Evolutionary conservation across 2,329 filamentous ascomycete species (phyloP).

Genomic region (Arthrocladium fulminans): DNA sequence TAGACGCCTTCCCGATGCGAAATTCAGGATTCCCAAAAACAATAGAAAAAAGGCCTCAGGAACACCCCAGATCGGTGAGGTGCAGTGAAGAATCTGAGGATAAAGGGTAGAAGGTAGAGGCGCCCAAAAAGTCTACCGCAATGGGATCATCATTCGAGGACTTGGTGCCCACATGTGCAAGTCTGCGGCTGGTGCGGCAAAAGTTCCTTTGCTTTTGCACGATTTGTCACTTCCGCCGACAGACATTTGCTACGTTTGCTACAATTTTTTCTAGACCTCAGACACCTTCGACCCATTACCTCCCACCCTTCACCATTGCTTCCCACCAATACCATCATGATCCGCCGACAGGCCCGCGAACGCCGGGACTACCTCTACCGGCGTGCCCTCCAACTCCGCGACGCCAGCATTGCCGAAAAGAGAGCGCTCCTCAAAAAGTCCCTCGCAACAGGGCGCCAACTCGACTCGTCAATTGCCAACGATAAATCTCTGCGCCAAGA

Average conservation of each 20-base stretch:
- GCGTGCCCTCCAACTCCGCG: slow-evolving; percentile 73
- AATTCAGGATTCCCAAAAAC: too few species aligned
- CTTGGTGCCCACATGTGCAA: neutral
- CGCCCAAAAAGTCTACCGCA: too few species aligned
- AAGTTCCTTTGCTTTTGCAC: neutral
- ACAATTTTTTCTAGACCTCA: slow-evolving; percentile 1
- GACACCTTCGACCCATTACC: neutral
- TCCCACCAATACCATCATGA: neutral
- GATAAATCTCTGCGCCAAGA: slow-evolving; percentile 77
- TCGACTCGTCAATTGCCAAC: slow-evolving; percentile 73
- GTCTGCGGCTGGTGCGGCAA: neutral
- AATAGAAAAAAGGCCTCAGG: too few species aligned
- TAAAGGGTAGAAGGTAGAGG: too few species aligned
- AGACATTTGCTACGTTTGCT: neutral
- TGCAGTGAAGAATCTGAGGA: too few species aligned
- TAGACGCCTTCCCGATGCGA: too few species aligned
- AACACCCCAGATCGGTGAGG: too few species aligned
- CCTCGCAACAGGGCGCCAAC: slow-evolving; percentile 77
- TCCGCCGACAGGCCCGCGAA: slow-evolving; percentile 65
- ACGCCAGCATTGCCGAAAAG: slow-evolving; percentile 89
- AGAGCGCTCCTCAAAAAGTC: slow-evolving; percentile 77
- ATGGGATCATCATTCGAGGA: too few species aligned
- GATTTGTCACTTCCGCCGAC: neutral
- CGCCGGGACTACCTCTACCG: slow-evolving; percentile 85
- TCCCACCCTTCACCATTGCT: neutral